Base-by-base conservation (phyloP, 2,329 filamentous ascomycete genomes). In the Sporothrix dimorphospora region DNA sequence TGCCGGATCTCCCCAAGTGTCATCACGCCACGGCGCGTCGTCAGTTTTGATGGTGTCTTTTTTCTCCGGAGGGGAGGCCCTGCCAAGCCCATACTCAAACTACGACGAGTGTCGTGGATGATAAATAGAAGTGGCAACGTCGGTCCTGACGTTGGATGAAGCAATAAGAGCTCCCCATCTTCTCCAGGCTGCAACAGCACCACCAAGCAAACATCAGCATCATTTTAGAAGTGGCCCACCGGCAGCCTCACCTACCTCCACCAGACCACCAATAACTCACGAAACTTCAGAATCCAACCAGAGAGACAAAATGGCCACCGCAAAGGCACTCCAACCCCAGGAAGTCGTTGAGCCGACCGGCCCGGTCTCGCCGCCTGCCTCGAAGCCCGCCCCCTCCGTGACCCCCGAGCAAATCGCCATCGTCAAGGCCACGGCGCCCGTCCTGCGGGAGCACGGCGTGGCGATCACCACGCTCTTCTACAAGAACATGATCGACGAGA, bases 371-470 rank as follows among this genome's bases (percentile, higher is more conserved):
- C 45, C 68, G 24, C 30, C 51, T 8, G 30, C 24, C 19, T 19
- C 51, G 3, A 65, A 59, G 40, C 34, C 55, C 7, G 59, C 57
- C 2, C 74, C 76, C 42, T 65, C 86, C 72, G 82, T 93, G 72
- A 90, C 90, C 12, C 81, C 86, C 34, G 82, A 86, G 49, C 92
- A 95, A 82, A 85, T 91, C 75, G 82, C 86, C 73, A 89, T 91
- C 76, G 90, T 96, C 83, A 94, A 94, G 81, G 85, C 92, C 49
- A 95, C 92, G 1, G 91, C 90, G 51, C 92, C 92, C 1, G 86
- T 93, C 21, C 85, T 94, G 8, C 86, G 89, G 75, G 84, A 89
- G 74, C 88, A 94, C 79, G 92, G 92, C 80, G 83, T 83, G 21
- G 82, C 85, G 61, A 93, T 94, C 80, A 94, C 91, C n/a, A 85